phyloP scores from a whole-genome alignment of 306 rosid genomes.

The Quercus bicolor region DNA sequence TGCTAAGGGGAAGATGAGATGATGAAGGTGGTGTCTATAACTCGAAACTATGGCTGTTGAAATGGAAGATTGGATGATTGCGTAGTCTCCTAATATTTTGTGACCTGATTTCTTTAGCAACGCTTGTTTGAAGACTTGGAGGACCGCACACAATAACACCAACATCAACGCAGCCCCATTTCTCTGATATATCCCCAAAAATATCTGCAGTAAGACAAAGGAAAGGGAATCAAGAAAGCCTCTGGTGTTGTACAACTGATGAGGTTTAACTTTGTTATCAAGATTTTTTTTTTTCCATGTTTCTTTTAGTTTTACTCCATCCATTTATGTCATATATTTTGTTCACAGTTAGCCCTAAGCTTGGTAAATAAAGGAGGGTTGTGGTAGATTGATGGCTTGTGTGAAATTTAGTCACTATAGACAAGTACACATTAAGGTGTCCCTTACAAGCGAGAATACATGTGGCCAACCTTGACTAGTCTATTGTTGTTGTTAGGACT shows the following conservation, averaged over 20 bases:
- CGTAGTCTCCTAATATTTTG: constrained; percentile 47
- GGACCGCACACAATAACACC: constrained; percentile 95
- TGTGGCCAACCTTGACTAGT: too few relatives aligned
- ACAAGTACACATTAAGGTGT: too few relatives aligned
- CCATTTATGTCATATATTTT: too few relatives aligned
- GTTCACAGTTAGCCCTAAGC: too few relatives aligned
- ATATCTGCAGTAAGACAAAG: constrained; percentile 49
- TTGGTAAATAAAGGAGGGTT: too few relatives aligned
- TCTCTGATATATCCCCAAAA: constrained; percentile 45
- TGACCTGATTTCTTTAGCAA: constrained; percentile 76
- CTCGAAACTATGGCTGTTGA: constrained; percentile 86
- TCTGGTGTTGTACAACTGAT: too few relatives aligned
- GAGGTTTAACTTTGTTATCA: background rate
- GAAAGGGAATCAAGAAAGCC: background rate
- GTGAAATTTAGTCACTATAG: too few relatives aligned
- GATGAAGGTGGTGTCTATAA: constrained; percentile 35
- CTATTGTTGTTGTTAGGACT: too few relatives aligned
- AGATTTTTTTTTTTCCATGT: too few relatives aligned
- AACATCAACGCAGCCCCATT: constrained; percentile 64
- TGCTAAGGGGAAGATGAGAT: background rate
- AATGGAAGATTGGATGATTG: constrained; percentile 74
- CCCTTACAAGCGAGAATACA: too few relatives aligned
- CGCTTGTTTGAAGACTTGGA: constrained; percentile 64
- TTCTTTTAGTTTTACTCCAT: background rate
- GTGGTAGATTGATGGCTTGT: too few relatives aligned